Conservation (phyloP, 176 grass and related monocot genomes). For the Tuctoria greenei region DNA sequence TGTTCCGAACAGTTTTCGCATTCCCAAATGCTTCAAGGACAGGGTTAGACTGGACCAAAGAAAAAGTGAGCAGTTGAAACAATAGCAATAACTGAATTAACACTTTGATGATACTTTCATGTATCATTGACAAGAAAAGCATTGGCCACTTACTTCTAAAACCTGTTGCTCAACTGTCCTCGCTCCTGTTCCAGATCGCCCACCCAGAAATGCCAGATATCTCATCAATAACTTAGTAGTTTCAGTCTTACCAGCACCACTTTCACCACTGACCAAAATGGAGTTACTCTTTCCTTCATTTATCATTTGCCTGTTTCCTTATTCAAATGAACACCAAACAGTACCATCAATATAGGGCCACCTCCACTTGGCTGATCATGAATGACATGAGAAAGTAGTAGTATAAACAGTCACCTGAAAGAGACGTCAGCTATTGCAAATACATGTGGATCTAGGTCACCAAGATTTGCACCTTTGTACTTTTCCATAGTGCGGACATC, state of each 20-base stretch:
- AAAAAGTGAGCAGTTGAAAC: slow-evolving; percentile 21
- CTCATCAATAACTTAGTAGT: slow-evolving; percentile 93
- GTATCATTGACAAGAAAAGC: slow-evolving; percentile 9
- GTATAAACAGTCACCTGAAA: slow-evolving; percentile 79
- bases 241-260: slow-evolving; percentile 98
- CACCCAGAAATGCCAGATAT: slow-evolving; percentile 94
- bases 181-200: slow-evolving; percentile 69
- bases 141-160: slow-evolving; percentile 71
- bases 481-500: slow-evolving; percentile 74
- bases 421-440: slow-evolving; percentile 94
- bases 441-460: slow-evolving; percentile 83
- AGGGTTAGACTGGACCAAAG: slow-evolving; percentile 77
- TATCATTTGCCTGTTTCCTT: slow-evolving; percentile 94
- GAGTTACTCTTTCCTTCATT: slow-evolving; percentile 97
- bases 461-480: slow-evolving; percentile 80
- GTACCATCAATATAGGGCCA: slow-evolving; percentile 42
- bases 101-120: slow-evolving; percentile 7
- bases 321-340: slow-evolving; percentile 59
- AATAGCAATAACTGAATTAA: slow-evolving; percentile 18
- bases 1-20: slow-evolving; percentile 97
- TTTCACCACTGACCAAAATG: slow-evolving; percentile 98
- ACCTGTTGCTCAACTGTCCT: slow-evolving; percentile 98
- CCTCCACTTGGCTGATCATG: slow-evolving; percentile 22
- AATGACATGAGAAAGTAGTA: slow-evolving; percentile 24
- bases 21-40: slow-evolving; percentile 99